A percentile compares a stretch with the other conserved stretches of the same genome.
Evolutionary conservation across 73 alveolate species (phyloP).

Genomic region (Uronychia setigera): DNA sequence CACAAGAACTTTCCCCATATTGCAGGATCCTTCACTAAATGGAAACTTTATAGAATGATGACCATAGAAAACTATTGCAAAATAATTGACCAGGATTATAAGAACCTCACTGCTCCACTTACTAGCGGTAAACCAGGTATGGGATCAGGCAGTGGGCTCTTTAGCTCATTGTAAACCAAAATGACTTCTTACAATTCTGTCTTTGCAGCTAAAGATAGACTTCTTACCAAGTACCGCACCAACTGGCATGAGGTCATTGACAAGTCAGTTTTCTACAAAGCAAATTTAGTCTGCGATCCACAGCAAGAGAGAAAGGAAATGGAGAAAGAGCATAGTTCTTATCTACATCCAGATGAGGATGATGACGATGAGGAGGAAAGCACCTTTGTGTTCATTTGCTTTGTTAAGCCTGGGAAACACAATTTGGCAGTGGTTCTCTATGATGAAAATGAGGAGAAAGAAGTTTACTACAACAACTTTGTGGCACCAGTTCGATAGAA

Average conservation of each 20-base stretch:
- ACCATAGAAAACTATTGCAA: background rate
- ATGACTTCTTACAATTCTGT: background rate
- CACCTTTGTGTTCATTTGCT: slow-evolving; percentile 6
- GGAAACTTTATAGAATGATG: slow-evolving; percentile 12
- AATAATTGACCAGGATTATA: background rate
- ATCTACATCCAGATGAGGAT: background rate
- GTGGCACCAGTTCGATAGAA: background rate
- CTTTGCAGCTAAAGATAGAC: background rate
- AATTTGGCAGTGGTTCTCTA: background rate
- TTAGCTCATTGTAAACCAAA: no score
- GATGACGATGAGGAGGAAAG: slow-evolving; percentile 8
- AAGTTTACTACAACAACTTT: background rate
- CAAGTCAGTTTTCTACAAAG: background rate
- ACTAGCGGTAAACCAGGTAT: no score
- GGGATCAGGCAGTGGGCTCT: no score
- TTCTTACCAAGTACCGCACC: background rate
- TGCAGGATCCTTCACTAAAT: slow-evolving; percentile 18
- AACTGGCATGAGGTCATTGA: background rate
- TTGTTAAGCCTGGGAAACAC: slow-evolving; percentile 29
- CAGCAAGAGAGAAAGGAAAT: background rate
- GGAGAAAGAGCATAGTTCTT: background rate
- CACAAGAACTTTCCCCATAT: background rate
- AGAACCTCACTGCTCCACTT: no score
- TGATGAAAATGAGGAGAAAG: background rate
- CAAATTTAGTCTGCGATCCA: background rate